Percentiles rank a stretch among this genome's conserved stretches.
Conservation (phyloP, 805 yeast genomes). For the Lipomyces yamanashiensis region DNA sequence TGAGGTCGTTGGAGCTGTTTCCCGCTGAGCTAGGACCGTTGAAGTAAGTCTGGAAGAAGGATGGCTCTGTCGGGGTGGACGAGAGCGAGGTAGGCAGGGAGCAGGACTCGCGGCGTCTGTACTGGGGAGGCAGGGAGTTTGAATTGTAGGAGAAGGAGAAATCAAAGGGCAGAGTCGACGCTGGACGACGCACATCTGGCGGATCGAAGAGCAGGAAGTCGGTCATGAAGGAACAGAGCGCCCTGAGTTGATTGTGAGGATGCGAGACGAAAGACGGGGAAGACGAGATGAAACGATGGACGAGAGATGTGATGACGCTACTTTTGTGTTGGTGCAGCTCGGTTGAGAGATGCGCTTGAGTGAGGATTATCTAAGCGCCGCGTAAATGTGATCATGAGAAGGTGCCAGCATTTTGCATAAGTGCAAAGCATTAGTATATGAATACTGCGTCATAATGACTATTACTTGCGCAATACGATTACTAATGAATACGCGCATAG, state of each 20-base stretch:
- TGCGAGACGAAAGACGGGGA: neutral
- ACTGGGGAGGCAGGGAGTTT: slow-evolving; percentile 10
- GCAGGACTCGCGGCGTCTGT: slow-evolving; percentile 31
- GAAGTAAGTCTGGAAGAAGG: slow-evolving; percentile 21
- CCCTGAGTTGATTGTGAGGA: too few relatives aligned
- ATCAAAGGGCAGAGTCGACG: slow-evolving; percentile 25
- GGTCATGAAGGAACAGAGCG: slow-evolving; percentile 19
- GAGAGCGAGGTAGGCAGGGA: slow-evolving; percentile 36
- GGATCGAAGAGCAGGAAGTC: slow-evolving; percentile 35
- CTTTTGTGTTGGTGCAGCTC: neutral
- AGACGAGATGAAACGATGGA: neutral
- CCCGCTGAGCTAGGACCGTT: neutral
- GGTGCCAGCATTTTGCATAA: neutral
- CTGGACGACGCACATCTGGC: slow-evolving; percentile 26
- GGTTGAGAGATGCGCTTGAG: neutral
- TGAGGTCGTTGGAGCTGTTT: neutral
- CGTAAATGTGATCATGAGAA: slow-evolving; percentile 2
- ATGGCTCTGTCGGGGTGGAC: slow-evolving; percentile 34
- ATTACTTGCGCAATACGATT: too few relatives aligned
- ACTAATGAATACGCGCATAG: too few relatives aligned
- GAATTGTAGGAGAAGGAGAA: slow-evolving; percentile 5
- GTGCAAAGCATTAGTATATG: neutral
- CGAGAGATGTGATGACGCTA: slow-evolving; percentile 14
- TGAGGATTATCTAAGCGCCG: neutral
- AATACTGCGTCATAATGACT: neutral